Percentiles rank a stretch among this genome's conserved stretches.
phyloP scores from a whole-genome alignment of 106 monocot genomes.

The Phalaenopsis aphrodite region DNA sequence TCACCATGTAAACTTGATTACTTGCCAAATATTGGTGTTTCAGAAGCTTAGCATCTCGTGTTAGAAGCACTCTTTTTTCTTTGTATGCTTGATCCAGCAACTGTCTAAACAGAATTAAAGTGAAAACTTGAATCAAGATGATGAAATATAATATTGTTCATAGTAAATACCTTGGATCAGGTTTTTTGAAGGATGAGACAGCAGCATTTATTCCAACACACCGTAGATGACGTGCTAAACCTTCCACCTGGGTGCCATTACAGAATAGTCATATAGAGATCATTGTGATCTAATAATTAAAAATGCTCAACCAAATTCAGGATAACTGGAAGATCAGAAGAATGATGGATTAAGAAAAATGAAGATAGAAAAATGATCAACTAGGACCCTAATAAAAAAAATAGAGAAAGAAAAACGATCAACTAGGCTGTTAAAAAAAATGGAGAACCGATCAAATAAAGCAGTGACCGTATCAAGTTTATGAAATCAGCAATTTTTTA shows the following conservation, averaged over 20 bases:
- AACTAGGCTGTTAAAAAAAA: not conserved
- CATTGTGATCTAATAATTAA: not conserved
- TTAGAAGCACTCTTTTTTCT: conserved; percentile 85
- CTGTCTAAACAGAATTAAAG: conserved; percentile 33
- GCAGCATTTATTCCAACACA: conserved; percentile 99
- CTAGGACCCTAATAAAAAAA: not conserved
- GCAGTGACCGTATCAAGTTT: not conserved
- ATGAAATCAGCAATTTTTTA: not conserved
- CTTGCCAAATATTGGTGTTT: conserved; percentile 65
- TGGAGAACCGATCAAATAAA: not conserved
- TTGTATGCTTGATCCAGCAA: conserved; percentile 79
- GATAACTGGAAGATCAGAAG: not conserved
- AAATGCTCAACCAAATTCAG: not conserved
- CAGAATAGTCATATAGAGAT: not conserved
- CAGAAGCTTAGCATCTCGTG: conserved; percentile 78
- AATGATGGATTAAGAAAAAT: not conserved
- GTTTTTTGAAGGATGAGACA: conserved; percentile 59
- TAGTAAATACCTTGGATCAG: conserved; percentile 66
- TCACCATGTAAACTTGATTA: conserved; percentile 88
- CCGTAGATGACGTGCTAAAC: conserved; percentile 82
- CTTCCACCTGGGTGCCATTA: conserved; percentile 60
- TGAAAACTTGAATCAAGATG: not conserved
- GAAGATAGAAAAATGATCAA: not conserved
- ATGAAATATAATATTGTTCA: not conserved
- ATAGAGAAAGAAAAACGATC: no score